phyloP scores from a whole-genome alignment of 768 basidiomycete species.

The Psilocybe cyanescens region DNA sequence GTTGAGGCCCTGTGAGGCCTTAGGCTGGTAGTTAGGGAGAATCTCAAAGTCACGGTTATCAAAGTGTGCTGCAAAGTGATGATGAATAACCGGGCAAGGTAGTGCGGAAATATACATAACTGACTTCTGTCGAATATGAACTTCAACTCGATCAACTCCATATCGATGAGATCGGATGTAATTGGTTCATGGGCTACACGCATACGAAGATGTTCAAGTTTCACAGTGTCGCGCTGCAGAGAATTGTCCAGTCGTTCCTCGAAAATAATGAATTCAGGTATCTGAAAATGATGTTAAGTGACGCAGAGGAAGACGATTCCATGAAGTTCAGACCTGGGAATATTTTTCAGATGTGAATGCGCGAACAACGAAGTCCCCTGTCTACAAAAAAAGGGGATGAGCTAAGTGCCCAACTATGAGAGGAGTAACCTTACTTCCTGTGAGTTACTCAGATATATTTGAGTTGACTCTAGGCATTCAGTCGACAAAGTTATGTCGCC shows the following conservation, averaged over 20 bases:
- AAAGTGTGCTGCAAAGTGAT: constrained; percentile 56
- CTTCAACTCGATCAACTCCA: constrained; percentile 84
- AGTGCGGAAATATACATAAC: constrained; percentile 23
- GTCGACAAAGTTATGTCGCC: constrained; percentile 78
- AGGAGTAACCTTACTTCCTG: constrained; percentile 53
- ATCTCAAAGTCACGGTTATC: constrained; percentile 90
- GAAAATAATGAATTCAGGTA: constrained; percentile 83
- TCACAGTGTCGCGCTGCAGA: constrained; percentile 79
- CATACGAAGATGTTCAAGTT: constrained; percentile 87
- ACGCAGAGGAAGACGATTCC: background rate
- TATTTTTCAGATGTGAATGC: constrained; percentile 84
- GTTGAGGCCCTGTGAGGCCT: constrained; percentile 50
- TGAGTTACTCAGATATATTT: constrained; percentile 80
- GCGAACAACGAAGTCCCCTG: constrained; percentile 78
- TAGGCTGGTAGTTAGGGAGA: constrained; percentile 79
- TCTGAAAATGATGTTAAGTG: constrained; percentile 40
- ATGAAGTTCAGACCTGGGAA: constrained; percentile 57
- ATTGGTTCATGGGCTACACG: constrained; percentile 75
- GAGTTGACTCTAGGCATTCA: constrained; percentile 79
- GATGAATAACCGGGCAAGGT: constrained; percentile 11
- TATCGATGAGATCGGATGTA: constrained; percentile 72
- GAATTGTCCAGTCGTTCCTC: constrained; percentile 85
- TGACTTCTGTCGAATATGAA: constrained; percentile 78
- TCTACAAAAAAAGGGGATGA: constrained; percentile 39
- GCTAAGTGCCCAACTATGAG: constrained; percentile 2